Base-by-base conservation (phyloP, 2,329 filamentous ascomycete genomes). In the Microdochium bolleyi region DNA sequence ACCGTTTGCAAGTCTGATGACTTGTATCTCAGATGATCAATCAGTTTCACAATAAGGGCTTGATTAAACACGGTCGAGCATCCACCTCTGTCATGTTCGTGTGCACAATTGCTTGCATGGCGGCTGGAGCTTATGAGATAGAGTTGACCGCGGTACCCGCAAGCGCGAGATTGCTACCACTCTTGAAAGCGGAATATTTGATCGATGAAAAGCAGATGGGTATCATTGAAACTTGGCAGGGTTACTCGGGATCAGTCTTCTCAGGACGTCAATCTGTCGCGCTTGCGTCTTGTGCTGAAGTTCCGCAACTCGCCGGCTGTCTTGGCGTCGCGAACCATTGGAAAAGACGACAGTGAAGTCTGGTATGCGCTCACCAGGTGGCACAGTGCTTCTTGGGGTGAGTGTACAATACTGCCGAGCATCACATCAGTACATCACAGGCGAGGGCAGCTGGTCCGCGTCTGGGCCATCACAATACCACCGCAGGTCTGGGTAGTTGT, bases 271-370 rank as follows among this genome's bases (percentile, higher is more conserved):
- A 54, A 88, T 83, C 66, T 90, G 85, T 59, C 82, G 82, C 37
- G 81, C 73, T 61, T 89, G 74, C 48, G 78, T 80, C 61, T 82
- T 78, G 61, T 87, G 77, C 63, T 83, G 81, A 56, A 85, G 69
- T 46, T 85, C 82, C 52, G 81, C 73, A 24, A 84, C 74, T n/a
- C 80, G 77, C 50, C 82, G 80, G 48, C 68, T 77, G 62, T 89
- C 84, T 27, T 67, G 67, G 55, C 83, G 75, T 57, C 75, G 73
- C 58, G 74, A 72, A 24, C 84, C 84, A 53, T 80, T 79, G 0
- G 85, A 84, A 67, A 82, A 90, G 22, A 90, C 72, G 4, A 91
- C 86, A 0, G 83, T 85, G 64, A 80, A 83, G 55, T 89, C 85
- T 0, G 80, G 79, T 0, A 92, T 63, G 11, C 73, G 69, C 30